Conservation (phyloP, 2,329 filamentous ascomycete genomes). For the Fusarium mexicanum region DNA sequence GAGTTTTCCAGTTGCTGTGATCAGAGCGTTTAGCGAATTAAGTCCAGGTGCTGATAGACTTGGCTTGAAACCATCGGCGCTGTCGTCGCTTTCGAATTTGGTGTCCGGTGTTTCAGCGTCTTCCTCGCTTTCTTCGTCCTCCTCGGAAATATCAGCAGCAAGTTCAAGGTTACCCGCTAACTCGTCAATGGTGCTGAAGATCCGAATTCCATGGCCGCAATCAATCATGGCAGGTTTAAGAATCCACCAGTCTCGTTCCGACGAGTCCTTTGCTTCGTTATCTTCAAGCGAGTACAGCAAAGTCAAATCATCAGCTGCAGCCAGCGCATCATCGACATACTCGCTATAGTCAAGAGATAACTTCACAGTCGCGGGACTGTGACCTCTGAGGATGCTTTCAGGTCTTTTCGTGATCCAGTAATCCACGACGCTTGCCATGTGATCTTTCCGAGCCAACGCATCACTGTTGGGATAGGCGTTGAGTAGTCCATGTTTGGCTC, state of each 20-base stretch:
- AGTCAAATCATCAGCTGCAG: conserved; percentile 50
- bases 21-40: conserved; percentile 44
- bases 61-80: conserved; percentile 23
- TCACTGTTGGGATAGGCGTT: conserved; percentile 54
- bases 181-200: conserved; percentile 52
- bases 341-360: conserved; percentile 52
- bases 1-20: conserved; percentile 43
- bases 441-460: conserved; percentile 51
- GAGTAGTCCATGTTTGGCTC: conserved; percentile 43
- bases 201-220: conserved; percentile 51
- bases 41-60: conserved; percentile 42
- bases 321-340: conserved; percentile 51
- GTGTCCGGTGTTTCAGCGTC: neutral
- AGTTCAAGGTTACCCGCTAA: conserved; percentile 49
- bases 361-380: conserved; percentile 47
- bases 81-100: neutral
- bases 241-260: conserved; percentile 52
- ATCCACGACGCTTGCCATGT: conserved; percentile 48
- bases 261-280: conserved; percentile 42
- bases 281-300: conserved; percentile 49
- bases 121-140: conserved; percentile 30
- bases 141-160: conserved; percentile 48
- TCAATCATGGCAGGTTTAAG: conserved; percentile 52
- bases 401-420: conserved; percentile 51
- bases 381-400: conserved; percentile 44